Conservation (phyloP, 768 basidiomycete genomes). For the Podaxis pistillaris region DNA sequence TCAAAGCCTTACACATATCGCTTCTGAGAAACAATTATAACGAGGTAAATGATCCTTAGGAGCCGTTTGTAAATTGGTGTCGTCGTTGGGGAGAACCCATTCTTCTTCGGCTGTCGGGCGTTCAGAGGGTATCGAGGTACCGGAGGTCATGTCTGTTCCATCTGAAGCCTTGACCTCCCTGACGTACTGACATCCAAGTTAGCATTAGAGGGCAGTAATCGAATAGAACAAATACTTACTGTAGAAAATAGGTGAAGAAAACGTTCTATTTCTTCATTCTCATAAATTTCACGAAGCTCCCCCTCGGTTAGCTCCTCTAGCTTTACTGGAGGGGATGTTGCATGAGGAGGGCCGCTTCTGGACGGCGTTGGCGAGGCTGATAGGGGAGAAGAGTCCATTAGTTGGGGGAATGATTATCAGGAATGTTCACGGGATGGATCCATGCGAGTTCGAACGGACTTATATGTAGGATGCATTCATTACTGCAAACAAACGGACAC, state of each 20-base stretch:
- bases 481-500: background rate
- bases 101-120: conserved; percentile 15
- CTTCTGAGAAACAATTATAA: conserved; percentile 23
- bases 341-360: conserved; percentile 1
- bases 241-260: conserved; percentile 61
- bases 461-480: background rate
- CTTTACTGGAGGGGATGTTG: background rate
- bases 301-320: conserved; percentile 43
- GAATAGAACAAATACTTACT: conserved; percentile 34
- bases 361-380: background rate
- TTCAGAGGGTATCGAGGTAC: background rate
- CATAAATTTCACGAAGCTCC: conserved; percentile 57
- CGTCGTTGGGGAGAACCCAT: conserved; percentile 6
- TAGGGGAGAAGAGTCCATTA: background rate
- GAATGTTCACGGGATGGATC: background rate
- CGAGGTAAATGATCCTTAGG: background rate
- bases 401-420: background rate
- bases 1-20: conserved; percentile 23
- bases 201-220: background rate
- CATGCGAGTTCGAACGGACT: background rate
- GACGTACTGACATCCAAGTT: conserved; percentile 43
- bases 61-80: background rate
- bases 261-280: conserved; percentile 61
- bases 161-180: conserved; percentile 47
- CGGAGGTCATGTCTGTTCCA: conserved; percentile 13